A percentile compares a stretch with the other conserved stretches of the same genome.
phyloP scores from a whole-genome alignment of 352 stramenopile genomes.

The Phytophthora rubi region DNA sequence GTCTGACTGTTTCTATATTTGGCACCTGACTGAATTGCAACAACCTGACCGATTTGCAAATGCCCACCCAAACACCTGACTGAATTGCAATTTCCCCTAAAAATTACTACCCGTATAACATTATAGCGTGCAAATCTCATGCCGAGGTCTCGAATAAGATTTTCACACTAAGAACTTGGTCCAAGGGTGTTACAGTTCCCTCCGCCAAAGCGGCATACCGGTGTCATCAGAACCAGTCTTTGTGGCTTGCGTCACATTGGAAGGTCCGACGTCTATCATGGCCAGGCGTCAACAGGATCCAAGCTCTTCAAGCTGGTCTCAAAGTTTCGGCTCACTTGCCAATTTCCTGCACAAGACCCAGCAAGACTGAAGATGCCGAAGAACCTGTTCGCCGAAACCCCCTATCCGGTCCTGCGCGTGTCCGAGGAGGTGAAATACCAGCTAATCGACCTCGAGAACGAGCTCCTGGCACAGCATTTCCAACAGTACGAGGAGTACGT shows the following conservation, averaged over 20 bases:
- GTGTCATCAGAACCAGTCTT: background rate
- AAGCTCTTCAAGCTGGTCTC: background rate
- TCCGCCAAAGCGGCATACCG: background rate
- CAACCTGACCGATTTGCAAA: too few species aligned
- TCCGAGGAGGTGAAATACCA: slow-evolving; percentile 28
- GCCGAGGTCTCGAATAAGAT: slow-evolving; percentile 1
- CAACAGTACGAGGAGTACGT: slow-evolving; percentile 52
- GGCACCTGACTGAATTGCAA: too few species aligned
- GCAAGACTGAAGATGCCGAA: slow-evolving; percentile 25
- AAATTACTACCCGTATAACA: too few species aligned
- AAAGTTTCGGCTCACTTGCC: background rate
- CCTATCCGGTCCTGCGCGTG: slow-evolving; percentile 35
- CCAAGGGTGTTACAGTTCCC: background rate
- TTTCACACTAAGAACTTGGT: background rate
- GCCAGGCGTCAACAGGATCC: background rate
- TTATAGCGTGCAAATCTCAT: background rate
- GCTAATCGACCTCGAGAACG: slow-evolving; percentile 38
- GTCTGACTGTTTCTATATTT: too few species aligned
- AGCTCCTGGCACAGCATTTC: slow-evolving; percentile 38
- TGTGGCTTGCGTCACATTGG: background rate
- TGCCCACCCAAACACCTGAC: too few species aligned
- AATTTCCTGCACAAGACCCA: background rate
- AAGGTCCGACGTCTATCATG: slow-evolving; percentile 1
- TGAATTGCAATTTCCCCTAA: too few species aligned
- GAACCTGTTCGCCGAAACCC: slow-evolving; percentile 32